Percentiles rank a stretch among this genome's conserved stretches.
Conservation (phyloP, 192 early-diverging fungal genomes). For the Backusella australiensis region DNA sequence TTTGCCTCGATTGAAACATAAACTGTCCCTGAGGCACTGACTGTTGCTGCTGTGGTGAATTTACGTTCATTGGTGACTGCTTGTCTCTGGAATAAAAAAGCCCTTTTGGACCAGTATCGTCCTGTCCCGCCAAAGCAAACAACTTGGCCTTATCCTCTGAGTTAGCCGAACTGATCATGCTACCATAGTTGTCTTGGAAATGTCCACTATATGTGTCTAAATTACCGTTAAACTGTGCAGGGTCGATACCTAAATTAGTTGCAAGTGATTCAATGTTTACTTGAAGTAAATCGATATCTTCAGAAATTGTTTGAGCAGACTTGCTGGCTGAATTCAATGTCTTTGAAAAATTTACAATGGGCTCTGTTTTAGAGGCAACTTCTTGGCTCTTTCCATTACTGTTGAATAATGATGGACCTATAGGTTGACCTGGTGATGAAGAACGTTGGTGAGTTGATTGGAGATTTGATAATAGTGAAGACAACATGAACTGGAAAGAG, state of each 20-base stretch:
- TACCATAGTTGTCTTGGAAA: slow-evolving; percentile 13
- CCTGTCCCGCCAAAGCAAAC: neutral
- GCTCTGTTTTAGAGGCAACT: neutral
- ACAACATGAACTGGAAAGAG: neutral
- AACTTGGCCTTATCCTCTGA: neutral
- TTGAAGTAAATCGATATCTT: slow-evolving; percentile 29
- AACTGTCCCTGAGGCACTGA: neutral
- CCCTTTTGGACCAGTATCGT: neutral
- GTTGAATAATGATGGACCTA: neutral
- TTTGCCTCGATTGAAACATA: neutral
- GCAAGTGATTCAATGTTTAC: slow-evolving; percentile 23
- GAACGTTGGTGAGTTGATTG: neutral
- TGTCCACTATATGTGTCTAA: neutral
- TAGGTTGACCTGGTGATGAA: neutral
- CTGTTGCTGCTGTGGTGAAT: neutral
- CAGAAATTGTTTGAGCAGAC: slow-evolving; percentile 25
- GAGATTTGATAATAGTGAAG: neutral
- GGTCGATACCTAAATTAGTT: slow-evolving; percentile 19
- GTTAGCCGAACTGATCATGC: slow-evolving; percentile 12
- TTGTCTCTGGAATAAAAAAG: neutral
- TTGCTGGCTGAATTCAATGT: slow-evolving; percentile 19
- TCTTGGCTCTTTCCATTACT: neutral
- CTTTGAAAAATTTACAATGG: slow-evolving; percentile 1
- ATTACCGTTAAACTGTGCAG: slow-evolving; percentile 13
- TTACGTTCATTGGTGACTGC: neutral